Conservation (phyloP, 2,329 filamentous ascomycete genomes). For the Colletotrichum echinochloae region DNA sequence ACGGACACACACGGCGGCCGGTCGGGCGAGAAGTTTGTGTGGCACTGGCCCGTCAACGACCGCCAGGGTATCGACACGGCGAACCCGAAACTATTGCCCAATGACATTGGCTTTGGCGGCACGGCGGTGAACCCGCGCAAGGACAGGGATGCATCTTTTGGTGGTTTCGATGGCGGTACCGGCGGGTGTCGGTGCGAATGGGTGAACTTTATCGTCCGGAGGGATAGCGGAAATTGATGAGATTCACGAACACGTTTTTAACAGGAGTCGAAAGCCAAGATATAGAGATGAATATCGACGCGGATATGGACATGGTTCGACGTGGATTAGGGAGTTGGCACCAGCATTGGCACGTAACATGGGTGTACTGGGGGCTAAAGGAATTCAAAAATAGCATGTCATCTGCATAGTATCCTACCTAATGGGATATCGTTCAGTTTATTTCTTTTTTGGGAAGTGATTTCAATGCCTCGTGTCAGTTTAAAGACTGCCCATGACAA, state of each 20-base stretch:
- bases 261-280: not conserved
- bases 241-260: not conserved
- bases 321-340: not conserved
- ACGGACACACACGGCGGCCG: constrained; percentile 73
- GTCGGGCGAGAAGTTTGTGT: constrained; percentile 63
- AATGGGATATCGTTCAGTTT: constrained; percentile 13
- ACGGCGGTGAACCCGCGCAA: constrained; percentile 64
- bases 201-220: constrained; percentile 62
- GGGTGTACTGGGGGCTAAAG: not conserved
- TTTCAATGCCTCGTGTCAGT: not conserved
- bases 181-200: constrained; percentile 73
- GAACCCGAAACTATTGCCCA: constrained; percentile 59
- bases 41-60: constrained; percentile 63
- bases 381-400: constrained; percentile 21
- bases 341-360: constrained; percentile 6
- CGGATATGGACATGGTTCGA: constrained; percentile 22
- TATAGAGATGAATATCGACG: not conserved
- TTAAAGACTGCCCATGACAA: not conserved
- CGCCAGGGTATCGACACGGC: constrained; percentile 58
- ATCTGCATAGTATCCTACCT: constrained; percentile 18
- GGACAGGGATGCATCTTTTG: constrained; percentile 59
- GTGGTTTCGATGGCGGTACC: constrained; percentile 72
- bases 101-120: constrained; percentile 64
- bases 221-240: constrained; percentile 13
- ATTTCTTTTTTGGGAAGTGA: not conserved